Evolutionary conservation across 2,329 filamentous ascomycete species (phyloP).

Genomic region (Grosmannia serpens): DNA sequence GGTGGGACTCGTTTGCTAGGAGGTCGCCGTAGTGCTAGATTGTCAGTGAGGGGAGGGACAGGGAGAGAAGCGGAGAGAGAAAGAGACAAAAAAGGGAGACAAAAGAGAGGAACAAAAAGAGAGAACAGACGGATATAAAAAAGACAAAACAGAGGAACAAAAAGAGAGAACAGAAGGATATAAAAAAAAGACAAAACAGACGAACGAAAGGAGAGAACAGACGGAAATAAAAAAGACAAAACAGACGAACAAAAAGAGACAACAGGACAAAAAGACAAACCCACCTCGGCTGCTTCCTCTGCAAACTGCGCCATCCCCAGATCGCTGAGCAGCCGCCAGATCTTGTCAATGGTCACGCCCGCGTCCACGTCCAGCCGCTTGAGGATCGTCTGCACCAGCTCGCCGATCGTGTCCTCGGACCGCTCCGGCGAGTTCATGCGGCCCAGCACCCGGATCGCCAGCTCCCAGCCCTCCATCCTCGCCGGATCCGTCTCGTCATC

Average conservation of each 20-base stretch:
- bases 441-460: conserved; percentile 72
- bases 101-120: background rate
- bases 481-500: conserved; percentile 6
- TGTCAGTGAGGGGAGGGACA: no score
- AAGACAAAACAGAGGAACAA: background rate
- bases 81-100: background rate
- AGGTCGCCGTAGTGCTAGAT: conserved; percentile 82
- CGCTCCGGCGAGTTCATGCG: conserved; percentile 63
- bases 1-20: conserved; percentile 58
- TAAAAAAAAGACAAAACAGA: background rate
- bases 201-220: background rate
- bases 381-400: conserved; percentile 59
- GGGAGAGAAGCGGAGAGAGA: no score
- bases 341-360: conserved; percentile 63
- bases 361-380: conserved; percentile 51
- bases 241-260: background rate
- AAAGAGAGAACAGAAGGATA: background rate
- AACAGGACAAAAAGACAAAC: conserved; percentile 17
- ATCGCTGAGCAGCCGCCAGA: conserved; percentile 66
- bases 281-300: conserved; percentile 70
- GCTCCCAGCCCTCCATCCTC: conserved; percentile 69
- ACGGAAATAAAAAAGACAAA: background rate
- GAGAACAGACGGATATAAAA: background rate
- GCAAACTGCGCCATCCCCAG: conserved; percentile 71
- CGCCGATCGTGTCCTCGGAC: conserved; percentile 62